A percentile compares a stretch with the other conserved stretches of the same genome.
Evolutionary conservation across 441 rosid species (phyloP).

Genomic region (Bocquillonia castaneifolia): DNA sequence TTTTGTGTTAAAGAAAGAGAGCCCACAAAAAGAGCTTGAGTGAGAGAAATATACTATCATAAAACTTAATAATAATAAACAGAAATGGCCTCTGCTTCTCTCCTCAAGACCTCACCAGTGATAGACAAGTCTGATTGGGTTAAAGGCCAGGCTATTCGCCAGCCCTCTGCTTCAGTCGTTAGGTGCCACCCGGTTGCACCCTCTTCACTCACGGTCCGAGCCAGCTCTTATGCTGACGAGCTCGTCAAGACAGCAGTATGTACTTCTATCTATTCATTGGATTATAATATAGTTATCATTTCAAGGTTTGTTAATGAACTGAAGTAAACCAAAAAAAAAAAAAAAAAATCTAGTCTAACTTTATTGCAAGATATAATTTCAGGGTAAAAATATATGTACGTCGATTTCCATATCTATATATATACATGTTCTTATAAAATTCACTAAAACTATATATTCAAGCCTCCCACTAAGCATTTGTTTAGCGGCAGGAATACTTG

Average conservation of each 20-base stretch:
- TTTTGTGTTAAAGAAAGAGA: constrained; percentile 3
- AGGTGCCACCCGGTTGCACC: constrained; percentile 39
- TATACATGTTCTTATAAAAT: no score
- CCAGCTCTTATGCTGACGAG: constrained; percentile 73
- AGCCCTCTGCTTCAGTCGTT: constrained; percentile 36
- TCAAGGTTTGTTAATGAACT: no score
- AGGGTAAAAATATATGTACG: no score
- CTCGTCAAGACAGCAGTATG: constrained; percentile 77
- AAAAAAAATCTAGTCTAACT: no score
- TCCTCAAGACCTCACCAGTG: constrained; percentile 58
- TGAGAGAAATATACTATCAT: not conserved
- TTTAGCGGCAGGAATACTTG: no score
- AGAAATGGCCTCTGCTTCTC: constrained; percentile 63
- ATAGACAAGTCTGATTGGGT: constrained; percentile 65
- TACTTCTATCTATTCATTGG: not conserved
- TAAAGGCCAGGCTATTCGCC: constrained; percentile 53
- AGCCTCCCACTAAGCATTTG: no score
- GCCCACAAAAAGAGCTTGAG: not conserved
- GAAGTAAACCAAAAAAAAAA: no score
- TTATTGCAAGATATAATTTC: no score
- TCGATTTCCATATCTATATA: no score
- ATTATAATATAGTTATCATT: no score
- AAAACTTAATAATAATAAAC: not conserved
- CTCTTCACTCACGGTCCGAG: constrained; percentile 45
- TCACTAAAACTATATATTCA: no score